Evolutionary conservation across 805 yeast genomes (phyloP), one percentile per base, ranked within the genome.

Genomic region (Lachancea meyersii): DNA sequence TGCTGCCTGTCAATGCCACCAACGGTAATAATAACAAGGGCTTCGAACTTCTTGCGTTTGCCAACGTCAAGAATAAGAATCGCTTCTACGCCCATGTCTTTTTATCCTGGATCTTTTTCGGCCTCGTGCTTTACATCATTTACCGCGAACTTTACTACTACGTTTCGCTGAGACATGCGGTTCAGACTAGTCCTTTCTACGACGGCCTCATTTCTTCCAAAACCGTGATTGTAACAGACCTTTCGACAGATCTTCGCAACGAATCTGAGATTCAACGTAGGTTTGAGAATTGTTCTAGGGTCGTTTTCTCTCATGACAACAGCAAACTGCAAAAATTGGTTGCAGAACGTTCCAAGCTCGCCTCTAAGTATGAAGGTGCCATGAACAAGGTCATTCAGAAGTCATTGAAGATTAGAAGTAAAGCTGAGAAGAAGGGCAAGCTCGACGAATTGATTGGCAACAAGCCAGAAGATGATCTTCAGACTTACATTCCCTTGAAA

Each of bases 111-210:
- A 49, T 76, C 22, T 79, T 74, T 55, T 84, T 81, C 58, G 88
- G 86, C 5, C 45, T 72, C n/a, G 70, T 80, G 30, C 65, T 82
- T 24, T 83, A 74, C 59, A 69, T 79, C 44, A 77, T 85, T 46
- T 85, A 82, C 70, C 77, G 81, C 55, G 94, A 85, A 64, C 65
- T 85, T 67, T 76, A 79, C 18, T 82, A 76, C 63, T 85, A 84
- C 60, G 71, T 76, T 23, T 72, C 84, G 7, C 77, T 81, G 52
- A 78, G 88, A 70, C 93, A 85, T 50, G 81, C 81, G 19, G 51
- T 79, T 31, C 88, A 82, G 64, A 73, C 86, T 27, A 76, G 86
- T 23, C 91, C 93, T 13, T 64, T 78, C 47, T 81, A 82, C 54
- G 82, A 83, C 54, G 79, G 86, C 1, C 57, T 82, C 48, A 65